Base-by-base conservation (phyloP, 495 filamentous ascomycete species). In the Cenococcum geophilum region DNA sequence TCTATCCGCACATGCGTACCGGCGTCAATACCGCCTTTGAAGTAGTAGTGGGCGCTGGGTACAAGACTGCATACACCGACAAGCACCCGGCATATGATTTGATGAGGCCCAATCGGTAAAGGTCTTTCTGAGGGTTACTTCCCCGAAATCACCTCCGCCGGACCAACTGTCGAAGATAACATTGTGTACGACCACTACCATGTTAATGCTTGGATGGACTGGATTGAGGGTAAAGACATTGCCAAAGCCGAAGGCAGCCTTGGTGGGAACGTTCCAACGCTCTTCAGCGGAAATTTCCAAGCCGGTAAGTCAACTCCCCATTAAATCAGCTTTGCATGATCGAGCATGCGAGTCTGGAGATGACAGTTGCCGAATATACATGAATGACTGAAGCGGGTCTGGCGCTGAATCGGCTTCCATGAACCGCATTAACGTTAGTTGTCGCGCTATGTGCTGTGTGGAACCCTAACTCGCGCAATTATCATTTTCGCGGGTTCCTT, bases 261-360 rank as follows among this genome's bases (percentile, higher is more conserved):
- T 36, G 61, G 48, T 32, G 52, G 52, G 27, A 53, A 56, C 20
- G 64, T 65, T 10, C 73, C 73, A 20, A 63, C 73, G 4, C 63
- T 76, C 14, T 73, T 76, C 60, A 71, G 71, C 36, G 73, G 73
- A 10, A 76, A 76, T 43, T 76, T 76, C 61, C 73, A 76, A 58
- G 45, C 68, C 32, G 52, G 52, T 55, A 20, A 55, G 52, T 35
- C 11, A 25, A 12, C 22, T 22, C 1, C 32, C 49, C 6, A 32
- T 32, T 6, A 6, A 32, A 32, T 2, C 6, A 32, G 6, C 2
- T 6, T 6, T 32, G 27, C 27, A 32, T 2, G 27, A 32, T n/a
- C n/a, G n/a, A n/a, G n/a, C n/a, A n/a, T n/a, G n/a, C n/a, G n/a
- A n/a, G n/a, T n/a, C n/a, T n/a, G n/a, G n/a, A n/a, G n/a, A n/a